phyloP scores from a whole-genome alignment of 345 rosid genomes.

The Boechera stricta region DNA sequence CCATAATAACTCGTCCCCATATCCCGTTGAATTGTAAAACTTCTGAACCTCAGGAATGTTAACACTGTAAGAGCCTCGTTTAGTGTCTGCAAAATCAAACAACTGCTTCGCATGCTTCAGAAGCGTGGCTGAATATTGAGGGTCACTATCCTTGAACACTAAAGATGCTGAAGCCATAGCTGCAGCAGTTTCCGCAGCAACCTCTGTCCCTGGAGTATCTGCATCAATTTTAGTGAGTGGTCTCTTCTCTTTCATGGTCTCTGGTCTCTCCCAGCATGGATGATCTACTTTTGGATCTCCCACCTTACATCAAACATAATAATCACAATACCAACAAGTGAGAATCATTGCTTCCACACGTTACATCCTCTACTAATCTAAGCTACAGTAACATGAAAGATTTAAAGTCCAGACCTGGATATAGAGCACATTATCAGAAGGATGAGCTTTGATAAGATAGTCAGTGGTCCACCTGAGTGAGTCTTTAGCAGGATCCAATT shows the following conservation, averaged over 20 bases:
- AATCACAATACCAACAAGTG: background rate
- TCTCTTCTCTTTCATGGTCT: constrained; percentile 76
- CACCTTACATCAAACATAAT: constrained; percentile 60
- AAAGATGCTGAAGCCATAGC: constrained; percentile 96
- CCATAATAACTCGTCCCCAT: constrained; percentile 91
- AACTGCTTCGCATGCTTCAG: constrained; percentile 80
- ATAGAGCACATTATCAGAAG: constrained; percentile 70
- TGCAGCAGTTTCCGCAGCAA: constrained; percentile 98
- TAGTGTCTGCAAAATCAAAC: constrained; percentile 79
- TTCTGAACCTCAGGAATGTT: constrained; percentile 68
- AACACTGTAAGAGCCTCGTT: constrained; percentile 68
- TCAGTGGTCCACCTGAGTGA: constrained; percentile 94
- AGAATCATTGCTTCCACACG: background rate
- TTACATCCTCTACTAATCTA: background rate
- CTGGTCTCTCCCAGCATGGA: constrained; percentile 94
- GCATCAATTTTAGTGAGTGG: constrained; percentile 71
- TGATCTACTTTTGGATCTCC: constrained; percentile 86
- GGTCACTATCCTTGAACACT: constrained; percentile 70
- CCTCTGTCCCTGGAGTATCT: constrained; percentile 82
- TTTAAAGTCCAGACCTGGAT: constrained; percentile 61
- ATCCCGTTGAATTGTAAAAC: constrained; percentile 90
- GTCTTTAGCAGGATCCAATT: constrained; percentile 65
- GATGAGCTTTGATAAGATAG: constrained; percentile 79
- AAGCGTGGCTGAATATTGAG: constrained; percentile 75
- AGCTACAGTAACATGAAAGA: background rate